Conservation (phyloP, 2,329 filamentous ascomycete genomes). For the Neopestalotiopsis sp. region DNA sequence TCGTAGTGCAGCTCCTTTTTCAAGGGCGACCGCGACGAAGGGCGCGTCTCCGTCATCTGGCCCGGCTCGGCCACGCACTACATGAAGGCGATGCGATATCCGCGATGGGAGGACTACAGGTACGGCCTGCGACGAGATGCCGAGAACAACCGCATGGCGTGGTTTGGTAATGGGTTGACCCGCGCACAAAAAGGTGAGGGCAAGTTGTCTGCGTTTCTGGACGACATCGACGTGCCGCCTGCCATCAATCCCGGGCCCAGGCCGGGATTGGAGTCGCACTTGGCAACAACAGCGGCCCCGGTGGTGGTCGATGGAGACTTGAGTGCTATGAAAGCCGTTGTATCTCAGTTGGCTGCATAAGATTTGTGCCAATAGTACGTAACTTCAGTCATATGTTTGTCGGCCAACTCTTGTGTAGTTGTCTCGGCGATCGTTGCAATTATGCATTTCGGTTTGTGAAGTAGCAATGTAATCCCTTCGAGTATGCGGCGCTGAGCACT, state of each 20-base stretch:
- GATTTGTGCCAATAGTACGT: too few relatives aligned
- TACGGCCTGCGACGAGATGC: not conserved
- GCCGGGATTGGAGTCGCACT: not conserved
- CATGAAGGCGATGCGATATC: not conserved
- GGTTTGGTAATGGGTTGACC: not conserved
- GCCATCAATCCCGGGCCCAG: not conserved
- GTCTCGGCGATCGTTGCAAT: too few relatives aligned
- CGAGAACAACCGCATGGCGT: not conserved
- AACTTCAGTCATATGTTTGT: too few relatives aligned
- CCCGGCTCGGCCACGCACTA: not conserved
- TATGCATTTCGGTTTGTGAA: too few relatives aligned
- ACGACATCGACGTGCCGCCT: not conserved
- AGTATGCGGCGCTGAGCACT: too few relatives aligned
- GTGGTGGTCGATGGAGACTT: not conserved
- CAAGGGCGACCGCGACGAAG: not conserved
- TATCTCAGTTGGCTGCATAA: not conserved
- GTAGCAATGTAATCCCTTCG: too few relatives aligned
- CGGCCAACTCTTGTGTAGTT: too few relatives aligned
- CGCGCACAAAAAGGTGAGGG: not conserved
- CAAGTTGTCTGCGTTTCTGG: not conserved
- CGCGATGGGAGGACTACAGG: constrained; percentile 8
- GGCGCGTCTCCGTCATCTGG: not conserved
- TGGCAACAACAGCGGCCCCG: not conserved
- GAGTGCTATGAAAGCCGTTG: not conserved
- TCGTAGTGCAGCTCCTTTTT: not conserved